Base-by-base conservation (phyloP, 1,139 yeast genomes). In the Diutina sp. region DNA sequence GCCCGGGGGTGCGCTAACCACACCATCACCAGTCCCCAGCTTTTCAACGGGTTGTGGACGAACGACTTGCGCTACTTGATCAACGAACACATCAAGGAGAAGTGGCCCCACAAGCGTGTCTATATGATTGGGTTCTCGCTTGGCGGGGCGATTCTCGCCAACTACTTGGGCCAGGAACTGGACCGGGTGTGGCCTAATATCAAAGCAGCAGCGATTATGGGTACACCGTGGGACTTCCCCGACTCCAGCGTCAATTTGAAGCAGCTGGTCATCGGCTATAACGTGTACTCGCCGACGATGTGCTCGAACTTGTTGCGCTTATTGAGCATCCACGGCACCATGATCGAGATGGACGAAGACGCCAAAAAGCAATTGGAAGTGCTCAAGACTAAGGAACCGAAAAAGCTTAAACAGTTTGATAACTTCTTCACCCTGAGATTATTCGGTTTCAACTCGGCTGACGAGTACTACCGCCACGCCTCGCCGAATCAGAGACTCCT, bases 1-100 rank as follows among this genome's bases (percentile, higher is more conserved):
- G 74, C 84, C 4, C 69, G 87, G 56, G 87, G 87, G 0, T 82
- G 87, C 66, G 83, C 85, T 54, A 71, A 80, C 59, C 82, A 83
- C 55, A 73, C 79, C 28, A 72, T 82, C 57, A 78, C 85, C 1
- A 74, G 84, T 6, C 85, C 87, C 1, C 81, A 79, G 62, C 67
- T 82, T 52, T 82, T 80, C 67, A 78, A 80, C 62, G 87, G 84
- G 1, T 69, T 81, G 45, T 80, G 85, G 83, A 82, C 87, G 25
- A 82, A 82, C 62, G 87, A 82, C 64, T 67, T 82, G 56, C 69
- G 87, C 55, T 76, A 76, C 65, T 72, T 80, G 56, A 72, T 82
- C 57, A 76, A 76, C 58, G 82, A 78, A 59, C 71, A 76, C 56
- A 67, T 82, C 46, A 66, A 72, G 44, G 62, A 63, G 32, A 69